phyloP scores from a whole-genome alignment of 768 basidiomycete species.

The Mycena indigotica region DNA sequence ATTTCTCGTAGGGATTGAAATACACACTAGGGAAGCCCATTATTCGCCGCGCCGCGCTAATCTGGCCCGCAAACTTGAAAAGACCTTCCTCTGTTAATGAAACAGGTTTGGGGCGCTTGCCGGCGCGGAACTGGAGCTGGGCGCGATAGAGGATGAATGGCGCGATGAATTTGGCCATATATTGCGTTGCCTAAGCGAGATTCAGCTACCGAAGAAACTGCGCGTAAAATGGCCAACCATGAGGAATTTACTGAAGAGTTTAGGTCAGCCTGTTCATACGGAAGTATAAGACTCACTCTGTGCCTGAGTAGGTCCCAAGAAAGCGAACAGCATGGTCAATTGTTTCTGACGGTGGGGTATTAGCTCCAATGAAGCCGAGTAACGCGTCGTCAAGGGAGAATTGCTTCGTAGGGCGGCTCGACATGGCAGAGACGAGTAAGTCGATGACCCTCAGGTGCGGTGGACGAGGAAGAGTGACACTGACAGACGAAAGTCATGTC shows the following conservation, averaged over 20 bases:
- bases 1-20: too few species aligned
- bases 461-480: too few species aligned
- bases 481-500: too few species aligned
- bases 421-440: slow-evolving; percentile 31
- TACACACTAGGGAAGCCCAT: slow-evolving; percentile 56
- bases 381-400: slow-evolving; percentile 15
- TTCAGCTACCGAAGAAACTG: background rate
- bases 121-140: slow-evolving; percentile 46
- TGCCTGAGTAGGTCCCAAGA: slow-evolving; percentile 59
- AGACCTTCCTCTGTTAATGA: slow-evolving; percentile 41
- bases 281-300: slow-evolving; percentile 47
- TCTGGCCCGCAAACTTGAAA: slow-evolving; percentile 39
- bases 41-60: slow-evolving; percentile 52
- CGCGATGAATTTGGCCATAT: slow-evolving; percentile 49
- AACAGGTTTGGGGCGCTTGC: slow-evolving; percentile 39
- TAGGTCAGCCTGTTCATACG: background rate
- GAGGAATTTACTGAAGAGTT: slow-evolving; percentile 47
- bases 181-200: slow-evolving; percentile 48
- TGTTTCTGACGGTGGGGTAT: slow-evolving; percentile 35
- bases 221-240: slow-evolving; percentile 34
- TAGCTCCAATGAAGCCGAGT: slow-evolving; percentile 16
- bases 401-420: slow-evolving; percentile 5
- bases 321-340: slow-evolving; percentile 53
- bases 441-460: too few species aligned
- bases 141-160: slow-evolving; percentile 53